phyloP scores from a whole-genome alignment of 371 early-diverging fungal genomes.

The Lichtheimia corymbifera region DNA sequence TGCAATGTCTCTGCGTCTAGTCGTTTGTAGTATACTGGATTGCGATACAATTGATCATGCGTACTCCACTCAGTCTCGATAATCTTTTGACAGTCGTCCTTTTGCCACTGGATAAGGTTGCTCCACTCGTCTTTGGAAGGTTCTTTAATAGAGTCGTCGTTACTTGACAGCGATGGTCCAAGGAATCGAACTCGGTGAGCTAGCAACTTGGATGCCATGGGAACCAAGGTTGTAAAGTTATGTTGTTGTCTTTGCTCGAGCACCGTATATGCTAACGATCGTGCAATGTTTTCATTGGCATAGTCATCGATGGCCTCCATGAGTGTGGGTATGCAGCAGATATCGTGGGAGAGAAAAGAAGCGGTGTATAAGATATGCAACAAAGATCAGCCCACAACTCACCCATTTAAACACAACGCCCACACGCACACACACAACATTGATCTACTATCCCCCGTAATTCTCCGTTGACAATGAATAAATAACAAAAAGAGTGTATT shows the following conservation, averaged over 20 bases:
- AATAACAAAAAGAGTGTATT: too few relatives aligned
- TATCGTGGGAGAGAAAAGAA: neutral
- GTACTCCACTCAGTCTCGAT: constrained; percentile 34
- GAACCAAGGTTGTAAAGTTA: constrained; percentile 29
- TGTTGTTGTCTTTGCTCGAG: constrained; percentile 40
- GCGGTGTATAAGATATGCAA: neutral
- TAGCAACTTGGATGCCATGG: constrained; percentile 33
- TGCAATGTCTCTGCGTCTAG: constrained; percentile 42
- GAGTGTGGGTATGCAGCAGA: neutral
- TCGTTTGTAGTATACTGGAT: constrained; percentile 46
- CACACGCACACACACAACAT: too few relatives aligned
- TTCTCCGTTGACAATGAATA: too few relatives aligned
- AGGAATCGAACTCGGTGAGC: constrained; percentile 40
- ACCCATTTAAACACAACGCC: too few relatives aligned
- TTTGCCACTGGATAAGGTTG: constrained; percentile 41
- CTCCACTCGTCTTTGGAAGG: constrained; percentile 24
- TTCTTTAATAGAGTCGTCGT: constrained; percentile 3
- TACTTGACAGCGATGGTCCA: constrained; percentile 4
- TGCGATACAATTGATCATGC: constrained; percentile 26
- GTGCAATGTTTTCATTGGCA: constrained; percentile 50
- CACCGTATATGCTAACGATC: constrained; percentile 45
- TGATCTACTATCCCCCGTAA: too few relatives aligned
- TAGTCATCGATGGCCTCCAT: constrained; percentile 58
- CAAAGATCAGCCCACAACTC: neutral
- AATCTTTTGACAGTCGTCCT: constrained; percentile 33